Base-by-base conservation (phyloP, 352 stramenopile genomes). In the Lagenidium giganteum region DNA sequence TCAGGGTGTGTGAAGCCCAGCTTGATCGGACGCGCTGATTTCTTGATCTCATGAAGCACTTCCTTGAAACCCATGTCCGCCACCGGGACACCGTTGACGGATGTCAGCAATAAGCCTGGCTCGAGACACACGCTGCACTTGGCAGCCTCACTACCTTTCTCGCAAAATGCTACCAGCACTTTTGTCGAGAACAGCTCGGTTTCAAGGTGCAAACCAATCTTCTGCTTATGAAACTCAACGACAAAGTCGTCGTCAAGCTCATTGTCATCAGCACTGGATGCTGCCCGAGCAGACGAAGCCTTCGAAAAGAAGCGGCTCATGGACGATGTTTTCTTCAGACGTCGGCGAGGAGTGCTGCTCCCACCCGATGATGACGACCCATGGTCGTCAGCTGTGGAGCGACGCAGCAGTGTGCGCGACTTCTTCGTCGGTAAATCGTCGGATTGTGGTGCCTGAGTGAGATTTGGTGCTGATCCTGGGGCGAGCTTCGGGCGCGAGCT, bases 201-300 rank as follows among this genome's bases (percentile, higher is more conserved):
- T 51, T 82, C 65, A 17, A 85, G 46, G 37, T 79, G 69, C 21
- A 85, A 50, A 2, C 72, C 72, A 36, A 78, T 62, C 26, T 74
- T 69, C 24, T 77, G 52, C 50, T 80, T 73, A 16, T 56, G 46
- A 39, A 85, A 85, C 22, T 61, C 33, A 8, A 85, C 28, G 1
- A 46, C 40, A 54, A 85, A 76, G 30, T 85, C 69, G 36, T 75
- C 67, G n/a, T 80, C 57, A 0, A n/a, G 8, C 35, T 45, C n/a
- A n/a, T n/a, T n/a, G n/a, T n/a, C n/a, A n/a, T n/a, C n/a, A 2
- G 18, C 24, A 12, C 12, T 14, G 14, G 26, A 26, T 26, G 23
- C 34, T 26, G 11, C n/a, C n/a, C n/a, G n/a, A n/a, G n/a, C n/a
- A n/a, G 34, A 16, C 6, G 21, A 35, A 0, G 30, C 29, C 0